A percentile compares a stretch with the other conserved stretches of the same genome.
These are phyloP conservation scores for Marsdenia floribunda DNA, from an alignment of 257 asterid species.

Conservation along the genomic window DNA sequence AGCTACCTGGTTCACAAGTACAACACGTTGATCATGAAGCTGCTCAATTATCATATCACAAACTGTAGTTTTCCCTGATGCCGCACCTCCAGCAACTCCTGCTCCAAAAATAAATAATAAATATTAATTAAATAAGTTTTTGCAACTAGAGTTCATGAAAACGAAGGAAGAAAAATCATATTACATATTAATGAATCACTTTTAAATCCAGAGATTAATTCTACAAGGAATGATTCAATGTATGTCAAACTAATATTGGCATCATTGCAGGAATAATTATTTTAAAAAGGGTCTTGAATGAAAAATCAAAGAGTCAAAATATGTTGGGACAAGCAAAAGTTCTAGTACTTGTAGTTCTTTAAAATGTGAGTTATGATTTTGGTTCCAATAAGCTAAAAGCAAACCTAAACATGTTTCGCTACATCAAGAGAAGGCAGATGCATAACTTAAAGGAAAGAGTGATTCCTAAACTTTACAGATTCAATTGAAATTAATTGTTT, in stretches of 20 bases:
- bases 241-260: background rate
- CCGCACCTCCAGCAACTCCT: constrained; percentile 99
- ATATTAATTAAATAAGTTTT: background rate
- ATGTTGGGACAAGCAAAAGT: background rate
- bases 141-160: background rate
- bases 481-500: background rate
- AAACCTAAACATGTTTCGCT: background rate
- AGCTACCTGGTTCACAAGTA: constrained; percentile 88
- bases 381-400: background rate
- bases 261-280: background rate
- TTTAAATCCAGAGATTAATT: background rate
- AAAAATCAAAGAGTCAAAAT: background rate
- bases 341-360: background rate
- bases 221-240: too few relatives aligned
- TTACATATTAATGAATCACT: background rate
- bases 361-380: background rate
- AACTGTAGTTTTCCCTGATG: constrained; percentile 97
- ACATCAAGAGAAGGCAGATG: background rate
- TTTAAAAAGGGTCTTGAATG: background rate
- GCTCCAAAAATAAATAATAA: constrained; percentile 9
- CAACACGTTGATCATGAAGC: constrained; percentile 97
- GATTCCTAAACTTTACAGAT: background rate
- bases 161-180: background rate
- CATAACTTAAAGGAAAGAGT: too few relatives aligned
- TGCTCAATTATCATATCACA: constrained; percentile 98